Evolutionary conservation across 2,329 filamentous ascomycete species (phyloP).

Genomic region (Sarocladiaceae sp.): DNA sequence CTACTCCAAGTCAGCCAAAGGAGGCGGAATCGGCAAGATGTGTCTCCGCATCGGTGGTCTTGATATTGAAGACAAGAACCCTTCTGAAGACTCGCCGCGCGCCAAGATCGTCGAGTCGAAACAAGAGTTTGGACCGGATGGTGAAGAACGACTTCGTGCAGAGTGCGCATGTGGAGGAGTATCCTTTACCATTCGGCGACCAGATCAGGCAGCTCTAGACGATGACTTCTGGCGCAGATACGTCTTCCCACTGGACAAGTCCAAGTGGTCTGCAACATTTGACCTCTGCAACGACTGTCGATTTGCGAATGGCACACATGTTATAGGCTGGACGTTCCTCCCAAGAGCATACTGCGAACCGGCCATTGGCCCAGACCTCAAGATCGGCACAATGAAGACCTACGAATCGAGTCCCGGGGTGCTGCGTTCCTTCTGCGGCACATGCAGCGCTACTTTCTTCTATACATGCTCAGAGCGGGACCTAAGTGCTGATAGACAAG

Average conservation of each 20-base stretch:
- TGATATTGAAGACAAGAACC: slow-evolving; percentile 31
- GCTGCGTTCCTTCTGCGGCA: slow-evolving; percentile 40
- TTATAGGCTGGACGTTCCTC: slow-evolving; percentile 38
- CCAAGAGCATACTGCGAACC: slow-evolving; percentile 33
- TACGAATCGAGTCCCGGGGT: slow-evolving; percentile 34
- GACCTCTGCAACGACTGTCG: slow-evolving; percentile 43
- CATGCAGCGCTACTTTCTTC: slow-evolving; percentile 42
- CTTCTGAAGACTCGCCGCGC: slow-evolving; percentile 21
- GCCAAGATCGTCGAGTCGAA: slow-evolving; percentile 22
- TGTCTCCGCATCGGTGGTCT: slow-evolving; percentile 27
- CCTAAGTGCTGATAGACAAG: slow-evolving; percentile 23
- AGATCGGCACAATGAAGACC: slow-evolving; percentile 38
- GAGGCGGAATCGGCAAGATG: slow-evolving; percentile 31
- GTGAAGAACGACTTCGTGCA: slow-evolving; percentile 35
- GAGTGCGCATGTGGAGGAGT: slow-evolving; percentile 45
- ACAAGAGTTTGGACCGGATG: slow-evolving; percentile 27
- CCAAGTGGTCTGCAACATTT: slow-evolving; percentile 38
- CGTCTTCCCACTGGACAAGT: slow-evolving; percentile 30
- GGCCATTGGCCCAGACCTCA: slow-evolving; percentile 28
- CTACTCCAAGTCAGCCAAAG: slow-evolving; percentile 31
- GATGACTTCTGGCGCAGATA: slow-evolving; percentile 25
- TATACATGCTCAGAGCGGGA: slow-evolving; percentile 23
- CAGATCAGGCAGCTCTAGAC: slow-evolving; percentile 24
- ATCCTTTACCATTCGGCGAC: slow-evolving; percentile 39
- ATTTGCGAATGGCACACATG: slow-evolving; percentile 35